These are phyloP conservation scores for Chalaropsis thielavioides DNA, from an alignment of 2,329 filamentous ascomycete genomes.

Conservation along the genomic window DNA sequence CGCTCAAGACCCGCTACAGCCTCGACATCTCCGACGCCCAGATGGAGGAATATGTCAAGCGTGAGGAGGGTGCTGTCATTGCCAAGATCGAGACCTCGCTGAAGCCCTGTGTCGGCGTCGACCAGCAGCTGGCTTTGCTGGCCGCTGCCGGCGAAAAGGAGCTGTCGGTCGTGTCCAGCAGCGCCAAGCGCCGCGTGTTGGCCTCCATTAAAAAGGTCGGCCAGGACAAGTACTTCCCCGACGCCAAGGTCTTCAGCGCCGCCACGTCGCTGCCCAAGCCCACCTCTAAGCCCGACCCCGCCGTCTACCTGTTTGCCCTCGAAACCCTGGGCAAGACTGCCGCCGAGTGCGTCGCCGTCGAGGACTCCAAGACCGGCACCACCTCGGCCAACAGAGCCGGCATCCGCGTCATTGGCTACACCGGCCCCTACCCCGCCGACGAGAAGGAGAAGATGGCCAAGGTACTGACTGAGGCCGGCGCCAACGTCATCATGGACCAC, in stretches of 20 bases:
- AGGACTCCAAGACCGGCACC: conserved; percentile 79
- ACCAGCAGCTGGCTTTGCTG: conserved; percentile 52
- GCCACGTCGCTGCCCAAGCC: conserved; percentile 63
- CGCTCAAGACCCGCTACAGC: conserved; percentile 59
- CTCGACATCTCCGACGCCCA: conserved; percentile 56
- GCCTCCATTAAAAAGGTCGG: conserved; percentile 67
- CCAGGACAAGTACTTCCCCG: conserved; percentile 67
- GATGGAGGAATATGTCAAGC: conserved; percentile 56
- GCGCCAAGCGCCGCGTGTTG: conserved; percentile 60
- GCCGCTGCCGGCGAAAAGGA: conserved; percentile 47
- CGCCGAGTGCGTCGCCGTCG: conserved; percentile 62
- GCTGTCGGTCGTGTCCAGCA: conserved; percentile 69
- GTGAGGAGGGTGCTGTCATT: conserved; percentile 74
- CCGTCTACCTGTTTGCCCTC: conserved; percentile 70
- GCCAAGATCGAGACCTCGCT: conserved; percentile 58
- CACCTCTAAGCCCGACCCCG: conserved; percentile 83
- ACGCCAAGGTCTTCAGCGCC: conserved; percentile 64
- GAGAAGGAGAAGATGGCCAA: conserved; percentile 52
- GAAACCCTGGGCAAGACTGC: conserved; percentile 57
- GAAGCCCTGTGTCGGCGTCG: conserved; percentile 53
- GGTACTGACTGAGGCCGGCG: conserved; percentile 45
- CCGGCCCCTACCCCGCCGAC: conserved; percentile 55
- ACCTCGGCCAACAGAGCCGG: conserved; percentile 58
- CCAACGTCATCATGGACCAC: conserved; percentile 45
- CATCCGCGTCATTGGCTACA: conserved; percentile 72